A percentile compares a stretch with the other conserved stretches of the same genome.
Evolutionary conservation across 1,139 yeast species (phyloP).

Genomic region (Yamadazyma siamensis): DNA sequence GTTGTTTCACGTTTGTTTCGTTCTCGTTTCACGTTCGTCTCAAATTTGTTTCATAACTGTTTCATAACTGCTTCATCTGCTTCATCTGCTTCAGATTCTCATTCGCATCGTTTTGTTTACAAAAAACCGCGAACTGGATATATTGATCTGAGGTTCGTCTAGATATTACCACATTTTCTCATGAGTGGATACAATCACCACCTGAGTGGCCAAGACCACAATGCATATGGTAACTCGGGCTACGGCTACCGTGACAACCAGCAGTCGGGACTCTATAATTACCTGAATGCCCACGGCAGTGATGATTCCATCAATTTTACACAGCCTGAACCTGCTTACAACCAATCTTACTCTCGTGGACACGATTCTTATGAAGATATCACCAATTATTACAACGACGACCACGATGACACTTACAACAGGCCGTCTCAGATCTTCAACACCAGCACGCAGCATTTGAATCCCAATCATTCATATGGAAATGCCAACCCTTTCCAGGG

Average conservation of each 20-base stretch:
- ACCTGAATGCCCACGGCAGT: constrained; percentile 7
- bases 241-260: constrained; percentile 3
- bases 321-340: constrained; percentile 31
- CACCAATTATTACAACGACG: constrained; percentile 14
- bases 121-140: constrained; percentile 1
- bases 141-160: constrained; percentile 7
- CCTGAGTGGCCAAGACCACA: constrained; percentile 2
- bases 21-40: too few relatives aligned
- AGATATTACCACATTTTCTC: background rate
- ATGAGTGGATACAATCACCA: constrained; percentile 10
- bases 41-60: too few relatives aligned
- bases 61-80: too few relatives aligned
- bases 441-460: constrained; percentile 17
- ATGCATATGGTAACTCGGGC: constrained; percentile 1
- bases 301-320: constrained; percentile 27
- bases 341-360: constrained; percentile 10
- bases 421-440: constrained; percentile 23
- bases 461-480: constrained; percentile 7
- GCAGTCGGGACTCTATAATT: constrained; percentile 12
- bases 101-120: constrained; percentile 14
- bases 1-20: too few relatives aligned
- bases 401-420: constrained; percentile 8
- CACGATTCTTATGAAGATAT: constrained; percentile 21
- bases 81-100: too few relatives aligned
- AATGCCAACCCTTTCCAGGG: constrained; percentile 18